A percentile compares a stretch with the other conserved stretches of the same genome.
These are phyloP conservation scores for Fraxinus velutina DNA, from an alignment of 305 asterid species.

Conservation along the genomic window DNA sequence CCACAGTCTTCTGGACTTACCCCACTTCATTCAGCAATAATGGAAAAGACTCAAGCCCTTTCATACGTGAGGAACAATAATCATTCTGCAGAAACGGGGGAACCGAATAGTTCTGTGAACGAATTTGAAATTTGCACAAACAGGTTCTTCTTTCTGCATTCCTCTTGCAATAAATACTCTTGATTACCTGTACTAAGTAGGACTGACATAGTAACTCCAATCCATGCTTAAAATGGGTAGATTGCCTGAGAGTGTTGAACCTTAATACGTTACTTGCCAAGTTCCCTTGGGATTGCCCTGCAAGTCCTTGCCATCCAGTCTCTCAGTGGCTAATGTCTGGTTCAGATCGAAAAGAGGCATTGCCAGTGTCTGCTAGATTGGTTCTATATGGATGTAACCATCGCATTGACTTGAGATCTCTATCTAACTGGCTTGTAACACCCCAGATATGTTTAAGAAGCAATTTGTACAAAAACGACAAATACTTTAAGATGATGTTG, in stretches of 20 bases:
- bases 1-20: slow-evolving; percentile 60
- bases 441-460: slow-evolving; percentile 4
- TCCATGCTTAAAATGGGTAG: background rate
- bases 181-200: slow-evolving; percentile 20
- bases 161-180: background rate
- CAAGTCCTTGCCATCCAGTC: background rate
- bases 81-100: slow-evolving; percentile 21
- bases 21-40: slow-evolving; percentile 35
- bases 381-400: background rate
- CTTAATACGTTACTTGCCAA: background rate
- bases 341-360: slow-evolving; percentile 9
- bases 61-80: slow-evolving; percentile 21
- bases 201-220: background rate
- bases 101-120: slow-evolving; percentile 29
- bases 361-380: background rate
- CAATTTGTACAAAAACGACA: background rate
- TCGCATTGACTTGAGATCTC: background rate
- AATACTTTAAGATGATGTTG: background rate
- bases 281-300: slow-evolving; percentile 6
- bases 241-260: background rate
- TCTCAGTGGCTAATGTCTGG: background rate
- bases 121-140: slow-evolving; percentile 27
- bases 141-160: slow-evolving; percentile 33
- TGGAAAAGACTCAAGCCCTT: slow-evolving; percentile 36
- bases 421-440: background rate